These are phyloP conservation scores for Acanthamoeba castellanii DNA, from an alignment of 208 protist genomes.

Conservation along the genomic window DNA sequence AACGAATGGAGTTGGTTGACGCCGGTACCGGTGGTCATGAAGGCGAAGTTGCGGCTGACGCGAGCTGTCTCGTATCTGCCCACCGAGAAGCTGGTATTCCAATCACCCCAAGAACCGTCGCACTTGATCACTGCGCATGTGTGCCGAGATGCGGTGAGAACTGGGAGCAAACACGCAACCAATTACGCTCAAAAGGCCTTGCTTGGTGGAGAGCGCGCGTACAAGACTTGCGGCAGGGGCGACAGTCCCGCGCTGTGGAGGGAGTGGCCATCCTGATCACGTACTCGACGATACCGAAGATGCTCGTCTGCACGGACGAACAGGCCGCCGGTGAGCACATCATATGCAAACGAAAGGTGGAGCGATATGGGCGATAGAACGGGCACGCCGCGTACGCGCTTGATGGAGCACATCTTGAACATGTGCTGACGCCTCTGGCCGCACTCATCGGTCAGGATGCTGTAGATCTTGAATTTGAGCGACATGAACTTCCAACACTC, in stretches of 20 bases:
- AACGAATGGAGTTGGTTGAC: background rate
- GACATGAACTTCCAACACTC: conserved; percentile 58
- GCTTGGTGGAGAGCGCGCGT: background rate
- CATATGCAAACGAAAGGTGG: background rate
- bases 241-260: background rate
- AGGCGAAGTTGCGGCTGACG: conserved; percentile 57
- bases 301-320: background rate
- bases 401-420: conserved; percentile 72
- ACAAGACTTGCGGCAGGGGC: conserved; percentile 35
- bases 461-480: conserved; percentile 57
- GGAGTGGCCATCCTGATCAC: conserved; percentile 46
- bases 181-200: background rate
- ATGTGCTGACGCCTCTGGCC: background rate
- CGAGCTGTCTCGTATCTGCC: conserved; percentile 14
- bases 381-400: conserved; percentile 23
- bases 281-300: conserved; percentile 42
- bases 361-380: background rate
- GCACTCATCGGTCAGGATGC: background rate
- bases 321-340: background rate
- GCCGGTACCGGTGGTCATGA: conserved; percentile 51
- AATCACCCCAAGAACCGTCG: conserved; percentile 53
- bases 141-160: background rate
- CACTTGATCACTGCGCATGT: conserved; percentile 47
- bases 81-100: conserved; percentile 17
- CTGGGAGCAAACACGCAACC: background rate